These are phyloP conservation scores for Hydnomerulius pinastri DNA, from an alignment of 768 basidiomycete species.

Conservation along the genomic window DNA sequence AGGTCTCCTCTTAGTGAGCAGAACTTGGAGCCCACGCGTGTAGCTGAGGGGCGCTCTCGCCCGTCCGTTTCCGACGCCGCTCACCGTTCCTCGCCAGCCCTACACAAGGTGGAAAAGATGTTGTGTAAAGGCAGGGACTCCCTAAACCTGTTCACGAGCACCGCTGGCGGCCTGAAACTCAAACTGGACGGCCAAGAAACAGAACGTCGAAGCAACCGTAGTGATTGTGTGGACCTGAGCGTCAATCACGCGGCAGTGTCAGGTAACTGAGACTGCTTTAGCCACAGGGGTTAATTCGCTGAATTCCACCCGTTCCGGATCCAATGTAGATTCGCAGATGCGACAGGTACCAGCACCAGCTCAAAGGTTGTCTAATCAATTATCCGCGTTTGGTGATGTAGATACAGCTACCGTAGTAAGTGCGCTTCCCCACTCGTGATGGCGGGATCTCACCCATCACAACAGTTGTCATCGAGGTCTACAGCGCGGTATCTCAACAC, in stretches of 20 bases:
- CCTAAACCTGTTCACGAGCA: constrained; percentile 29
- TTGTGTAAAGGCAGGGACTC: constrained; percentile 33
- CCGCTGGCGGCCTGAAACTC: constrained; percentile 7
- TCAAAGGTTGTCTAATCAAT: constrained; percentile 10
- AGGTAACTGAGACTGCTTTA: constrained; percentile 21
- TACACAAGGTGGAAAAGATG: constrained; percentile 36
- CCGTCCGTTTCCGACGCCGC: constrained; percentile 5
- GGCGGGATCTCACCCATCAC: constrained; percentile 8
- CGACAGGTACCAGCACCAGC: constrained; percentile 10
- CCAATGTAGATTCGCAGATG: constrained; percentile 18
- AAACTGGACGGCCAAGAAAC: constrained; percentile 9
- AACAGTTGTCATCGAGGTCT: constrained; percentile 20
- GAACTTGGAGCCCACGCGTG: neutral
- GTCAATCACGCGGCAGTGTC: constrained; percentile 19
- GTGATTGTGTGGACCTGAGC: constrained; percentile 9
- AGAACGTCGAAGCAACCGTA: constrained; percentile 16
- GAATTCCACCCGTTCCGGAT: neutral
- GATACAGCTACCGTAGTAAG: constrained; percentile 27
- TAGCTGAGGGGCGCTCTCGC: constrained; percentile 7
- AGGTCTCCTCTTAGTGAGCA: neutral
- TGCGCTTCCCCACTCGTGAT: constrained; percentile 2
- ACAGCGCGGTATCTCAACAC: constrained; percentile 18
- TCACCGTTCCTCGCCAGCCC: constrained; percentile 25
- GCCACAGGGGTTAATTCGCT: neutral
- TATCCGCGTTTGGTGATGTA: constrained; percentile 16